These are phyloP conservation scores for Saccharomycopsis amapae DNA, from an alignment of 805 yeast species.

Conservation along the genomic window DNA sequence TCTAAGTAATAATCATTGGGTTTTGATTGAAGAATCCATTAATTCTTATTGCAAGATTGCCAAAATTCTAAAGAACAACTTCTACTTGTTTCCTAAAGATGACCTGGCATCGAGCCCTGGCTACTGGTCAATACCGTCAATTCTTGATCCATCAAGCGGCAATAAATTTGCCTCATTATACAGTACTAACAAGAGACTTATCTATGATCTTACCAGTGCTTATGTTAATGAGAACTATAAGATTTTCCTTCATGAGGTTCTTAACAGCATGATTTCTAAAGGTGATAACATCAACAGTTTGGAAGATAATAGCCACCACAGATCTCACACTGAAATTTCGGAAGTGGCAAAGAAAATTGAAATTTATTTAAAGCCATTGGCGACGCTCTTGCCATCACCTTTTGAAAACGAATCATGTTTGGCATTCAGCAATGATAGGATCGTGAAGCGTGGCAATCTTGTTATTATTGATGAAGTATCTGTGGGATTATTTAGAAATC, in stretches of 20 bases:
- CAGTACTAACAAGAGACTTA: constrained; percentile 3
- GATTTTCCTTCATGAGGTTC: constrained; percentile 56
- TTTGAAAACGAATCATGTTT: constrained; percentile 35
- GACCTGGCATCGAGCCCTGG: neutral
- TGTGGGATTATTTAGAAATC: constrained; percentile 64
- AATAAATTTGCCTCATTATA: constrained; percentile 1
- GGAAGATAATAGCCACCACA: constrained; percentile 34
- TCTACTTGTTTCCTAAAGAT: constrained; percentile 12
- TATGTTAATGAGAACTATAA: constrained; percentile 41
- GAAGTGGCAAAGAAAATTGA: constrained; percentile 65
- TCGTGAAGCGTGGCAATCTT: neutral
- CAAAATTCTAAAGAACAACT: constrained; percentile 21
- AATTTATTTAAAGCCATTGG: constrained; percentile 62
- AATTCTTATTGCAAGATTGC: constrained; percentile 46
- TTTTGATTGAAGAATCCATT: constrained; percentile 35
- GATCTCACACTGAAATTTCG: constrained; percentile 66
- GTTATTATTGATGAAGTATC: constrained; percentile 39
- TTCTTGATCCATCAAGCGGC: neutral
- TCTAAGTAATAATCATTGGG: constrained; percentile 33
- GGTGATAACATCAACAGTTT: constrained; percentile 66
- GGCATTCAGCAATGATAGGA: constrained; percentile 23
- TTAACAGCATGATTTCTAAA: constrained; percentile 58
- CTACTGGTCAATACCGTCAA: neutral
- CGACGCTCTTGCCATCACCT: constrained; percentile 59
- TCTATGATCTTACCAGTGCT: constrained; percentile 20